Conservation (phyloP, 495 filamentous ascomycete genomes). For the Talaromyces adpressus region DNA sequence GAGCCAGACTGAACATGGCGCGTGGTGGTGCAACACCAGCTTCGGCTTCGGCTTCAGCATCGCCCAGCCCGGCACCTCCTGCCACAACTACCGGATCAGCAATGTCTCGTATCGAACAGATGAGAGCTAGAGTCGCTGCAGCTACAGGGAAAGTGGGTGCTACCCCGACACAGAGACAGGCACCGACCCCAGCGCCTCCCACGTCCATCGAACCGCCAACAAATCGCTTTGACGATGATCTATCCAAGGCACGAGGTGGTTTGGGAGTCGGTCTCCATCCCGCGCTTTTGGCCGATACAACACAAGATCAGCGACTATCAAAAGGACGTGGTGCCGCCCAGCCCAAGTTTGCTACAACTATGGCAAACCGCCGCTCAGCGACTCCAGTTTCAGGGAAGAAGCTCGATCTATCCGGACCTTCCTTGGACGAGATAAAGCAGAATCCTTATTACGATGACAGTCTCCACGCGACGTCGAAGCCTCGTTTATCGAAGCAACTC, state of each 20-base stretch:
- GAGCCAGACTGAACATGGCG: constrained; percentile 44
- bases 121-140: constrained; percentile 78
- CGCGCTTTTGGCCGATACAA: constrained; percentile 68
- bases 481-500: constrained; percentile 63
- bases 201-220: constrained; percentile 33
- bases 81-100: constrained; percentile 22
- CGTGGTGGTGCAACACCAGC: constrained; percentile 28
- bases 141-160: constrained; percentile 56
- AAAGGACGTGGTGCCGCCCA: constrained; percentile 46
- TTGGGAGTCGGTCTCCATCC: constrained; percentile 88
- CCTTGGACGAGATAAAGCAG: constrained; percentile 57
- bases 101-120: constrained; percentile 50
- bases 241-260: constrained; percentile 58
- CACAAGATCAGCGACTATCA: constrained; percentile 52
- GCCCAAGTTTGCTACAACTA: constrained; percentile 51
- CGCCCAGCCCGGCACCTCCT: constrained; percentile 35
- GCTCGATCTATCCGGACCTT: constrained; percentile 62
- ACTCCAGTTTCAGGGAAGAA: constrained; percentile 38
- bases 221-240: constrained; percentile 39
- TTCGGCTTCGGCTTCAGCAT: constrained; percentile 19
- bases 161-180: constrained; percentile 28
- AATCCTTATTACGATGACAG: constrained; percentile 86
- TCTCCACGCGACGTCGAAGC: constrained; percentile 53
- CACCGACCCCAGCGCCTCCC: constrained; percentile 17
- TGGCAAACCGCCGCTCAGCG: constrained; percentile 52